A percentile compares a stretch with the other conserved stretches of the same genome.
These are phyloP conservation scores for Lentinula sp. DNA, from an alignment of 768 basidiomycete genomes.

Conservation along the genomic window DNA sequence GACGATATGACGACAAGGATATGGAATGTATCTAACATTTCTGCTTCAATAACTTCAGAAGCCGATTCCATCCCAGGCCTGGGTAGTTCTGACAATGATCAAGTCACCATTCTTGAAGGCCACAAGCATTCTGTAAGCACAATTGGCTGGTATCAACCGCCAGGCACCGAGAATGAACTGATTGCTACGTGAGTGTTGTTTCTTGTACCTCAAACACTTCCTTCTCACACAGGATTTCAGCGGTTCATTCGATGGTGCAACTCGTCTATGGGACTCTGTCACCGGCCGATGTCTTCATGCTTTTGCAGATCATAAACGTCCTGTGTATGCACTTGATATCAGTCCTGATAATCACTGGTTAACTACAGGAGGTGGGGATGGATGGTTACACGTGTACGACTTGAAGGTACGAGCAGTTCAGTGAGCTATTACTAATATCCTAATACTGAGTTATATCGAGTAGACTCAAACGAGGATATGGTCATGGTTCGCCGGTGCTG, in stretches of 20 bases:
- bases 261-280: conserved; percentile 77
- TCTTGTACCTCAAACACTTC: not conserved
- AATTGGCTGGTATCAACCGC: conserved; percentile 65
- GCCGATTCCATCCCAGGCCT: conserved; percentile 37
- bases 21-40: conserved; percentile 58
- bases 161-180: conserved; percentile 46
- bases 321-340: conserved; percentile 71
- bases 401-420: conserved; percentile 42
- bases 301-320: conserved; percentile 65
- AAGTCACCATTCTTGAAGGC: conserved; percentile 46
- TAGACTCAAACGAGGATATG: conserved; percentile 47
- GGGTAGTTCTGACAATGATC: conserved; percentile 21
- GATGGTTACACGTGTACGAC: conserved; percentile 67
- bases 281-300: conserved; percentile 71
- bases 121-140: conserved; percentile 62
- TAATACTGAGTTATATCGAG: not conserved
- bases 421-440: not conserved
- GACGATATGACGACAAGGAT: conserved; percentile 76
- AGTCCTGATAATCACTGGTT: conserved; percentile 69
- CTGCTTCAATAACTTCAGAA: conserved; percentile 14
- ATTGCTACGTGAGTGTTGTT: conserved; percentile 58
- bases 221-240: conserved; percentile 26
- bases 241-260: conserved; percentile 75
- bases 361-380: conserved; percentile 78
- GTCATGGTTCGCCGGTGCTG: conserved; percentile 57